These are phyloP conservation scores for Monosporascus sp. DNA, from an alignment of 2,329 filamentous ascomycete species.

Conservation along the genomic window DNA sequence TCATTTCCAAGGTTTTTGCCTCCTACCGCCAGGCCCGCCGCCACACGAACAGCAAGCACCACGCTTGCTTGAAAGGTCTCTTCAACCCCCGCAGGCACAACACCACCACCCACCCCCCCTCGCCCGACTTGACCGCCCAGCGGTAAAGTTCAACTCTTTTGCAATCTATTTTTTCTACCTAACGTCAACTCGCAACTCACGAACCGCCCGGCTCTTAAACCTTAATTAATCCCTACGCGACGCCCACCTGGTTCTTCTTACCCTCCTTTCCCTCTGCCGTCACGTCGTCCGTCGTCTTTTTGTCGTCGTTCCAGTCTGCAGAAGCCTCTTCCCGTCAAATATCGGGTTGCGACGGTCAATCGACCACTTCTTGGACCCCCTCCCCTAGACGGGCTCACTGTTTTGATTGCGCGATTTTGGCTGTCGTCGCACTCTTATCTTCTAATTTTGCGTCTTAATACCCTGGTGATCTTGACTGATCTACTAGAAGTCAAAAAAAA, in stretches of 20 bases:
- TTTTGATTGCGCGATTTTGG: neutral
- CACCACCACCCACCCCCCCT: neutral
- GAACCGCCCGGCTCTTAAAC: neutral
- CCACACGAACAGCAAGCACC: too few relatives aligned
- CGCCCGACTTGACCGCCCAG: neutral
- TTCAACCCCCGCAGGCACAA: neutral
- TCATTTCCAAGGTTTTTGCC: too few relatives aligned
- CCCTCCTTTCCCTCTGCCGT: neutral
- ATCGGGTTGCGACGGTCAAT: neutral
- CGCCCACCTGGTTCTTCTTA: neutral
- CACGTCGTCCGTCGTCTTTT: neutral
- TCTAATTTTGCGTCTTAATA: neutral
- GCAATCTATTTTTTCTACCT: neutral
- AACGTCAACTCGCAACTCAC: neutral
- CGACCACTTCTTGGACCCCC: neutral
- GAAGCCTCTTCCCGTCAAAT: neutral
- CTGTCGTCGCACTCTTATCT: neutral
- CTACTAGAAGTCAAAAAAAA: neutral
- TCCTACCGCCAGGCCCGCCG: too few relatives aligned
- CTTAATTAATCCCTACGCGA: neutral
- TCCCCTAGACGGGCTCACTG: neutral
- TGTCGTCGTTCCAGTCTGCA: neutral
- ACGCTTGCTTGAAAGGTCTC: too few relatives aligned
- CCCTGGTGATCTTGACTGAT: conserved; percentile 9
- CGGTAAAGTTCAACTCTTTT: neutral